Percentiles rank a stretch among this genome's conserved stretches.
Conservation (phyloP, 179 eudicot species). For the Beta corolliflora region DNA sequence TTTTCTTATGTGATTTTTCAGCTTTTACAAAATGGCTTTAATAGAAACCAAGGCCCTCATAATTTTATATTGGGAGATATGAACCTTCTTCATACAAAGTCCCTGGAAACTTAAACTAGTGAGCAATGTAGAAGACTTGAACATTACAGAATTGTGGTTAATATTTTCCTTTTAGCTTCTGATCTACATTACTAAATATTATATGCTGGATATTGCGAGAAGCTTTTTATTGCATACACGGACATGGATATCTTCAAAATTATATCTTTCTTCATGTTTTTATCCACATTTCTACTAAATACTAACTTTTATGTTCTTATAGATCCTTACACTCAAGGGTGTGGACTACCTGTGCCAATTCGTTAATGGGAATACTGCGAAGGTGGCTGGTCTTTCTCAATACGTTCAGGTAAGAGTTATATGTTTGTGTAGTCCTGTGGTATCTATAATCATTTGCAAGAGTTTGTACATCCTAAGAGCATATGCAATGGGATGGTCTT, state of each 20-base stretch:
- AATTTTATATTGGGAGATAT: neutral
- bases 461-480: constrained; percentile 2
- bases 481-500: too few relatives aligned
- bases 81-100: neutral
- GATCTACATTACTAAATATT: neutral
- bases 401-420: constrained; percentile 38
- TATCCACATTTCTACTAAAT: constrained; percentile 3
- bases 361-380: constrained; percentile 46
- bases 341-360: constrained; percentile 50
- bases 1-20: neutral
- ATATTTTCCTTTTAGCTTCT: neutral
- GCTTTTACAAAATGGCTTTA: neutral
- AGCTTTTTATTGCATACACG: neutral
- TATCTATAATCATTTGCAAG: neutral
- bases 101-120: neutral
- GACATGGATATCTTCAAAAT: neutral
- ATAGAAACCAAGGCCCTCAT: neutral
- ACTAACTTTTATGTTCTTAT: constrained; percentile 21
- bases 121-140: constrained; percentile 1
- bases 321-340: constrained; percentile 65
- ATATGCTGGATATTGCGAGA: neutral
- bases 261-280: neutral
- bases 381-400: constrained; percentile 43
- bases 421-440: neutral
- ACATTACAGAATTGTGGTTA: neutral